Evolutionary conservation across 75 land plant species (phyloP), one percentile per base, ranked within the genome.

Genomic region (Selaginella moellendorffii): DNA sequence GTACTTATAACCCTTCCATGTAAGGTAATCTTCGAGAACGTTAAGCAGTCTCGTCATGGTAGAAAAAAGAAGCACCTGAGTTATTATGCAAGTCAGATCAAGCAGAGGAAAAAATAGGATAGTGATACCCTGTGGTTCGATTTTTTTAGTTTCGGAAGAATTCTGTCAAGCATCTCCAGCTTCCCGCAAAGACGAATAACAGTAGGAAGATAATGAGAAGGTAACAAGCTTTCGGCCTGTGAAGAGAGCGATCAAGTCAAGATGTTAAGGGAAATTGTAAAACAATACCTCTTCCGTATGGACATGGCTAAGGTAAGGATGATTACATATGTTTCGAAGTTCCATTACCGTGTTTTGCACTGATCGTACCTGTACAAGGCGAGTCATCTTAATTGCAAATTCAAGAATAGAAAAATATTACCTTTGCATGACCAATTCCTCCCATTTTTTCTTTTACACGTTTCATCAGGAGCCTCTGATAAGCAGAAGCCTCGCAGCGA

Each of bases 281-380:
- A 31, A 63, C 73, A 54, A 74, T n/a, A 71, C 99, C 99, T 95
- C 86, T 51, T 95, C 88, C 67, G 85, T 68, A 79, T 95, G 99
- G 30, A 95, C 83, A 63, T 95, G 99, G 71, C 99, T 95, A 24
- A 95, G 76, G 77, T 90, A 95, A 54, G 99, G 99, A 74, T 95
- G 99, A 70, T 95, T 95, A 79, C 99, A 95, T 27, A 95, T 95
- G 62, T 95, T 95, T n/a, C 99, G 99, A 27, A 90, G 82, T 78
- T 95, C 99, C 88, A 95, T 90, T 28, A 95, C 99, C 62, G 99
- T 82, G 54, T 95, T 95, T 42, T 95, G 97, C 21, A 95, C 83
- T 29, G 99, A 71, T 29, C 97, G 85, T 53, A 68, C 88, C 99
- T 95, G 79, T 63, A 46, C 17, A 66, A 56, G 5, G 24, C 14